Conservation (phyloP, 305 asterid genomes). For the Solanum chacoense region DNA sequence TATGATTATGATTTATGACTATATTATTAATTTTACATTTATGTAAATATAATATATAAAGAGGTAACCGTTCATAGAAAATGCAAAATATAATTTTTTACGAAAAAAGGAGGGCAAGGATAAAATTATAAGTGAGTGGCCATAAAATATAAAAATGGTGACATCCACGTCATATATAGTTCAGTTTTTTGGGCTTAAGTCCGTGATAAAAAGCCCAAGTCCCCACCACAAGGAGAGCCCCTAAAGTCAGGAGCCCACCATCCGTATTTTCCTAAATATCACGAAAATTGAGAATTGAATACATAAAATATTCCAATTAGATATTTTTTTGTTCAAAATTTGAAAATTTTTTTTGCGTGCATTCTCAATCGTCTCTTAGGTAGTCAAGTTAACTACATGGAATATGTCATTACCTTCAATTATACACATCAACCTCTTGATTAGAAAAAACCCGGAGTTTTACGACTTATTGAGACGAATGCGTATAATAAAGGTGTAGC, state of each 20-base stretch:
- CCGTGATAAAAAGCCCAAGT: background rate
- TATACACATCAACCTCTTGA: background rate
- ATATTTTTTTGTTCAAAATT: background rate
- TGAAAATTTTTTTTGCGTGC: background rate
- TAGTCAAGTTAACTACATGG: background rate
- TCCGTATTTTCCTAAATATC: background rate
- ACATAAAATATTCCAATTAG: background rate
- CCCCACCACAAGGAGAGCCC: constrained; percentile 1
- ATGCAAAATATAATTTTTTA: background rate
- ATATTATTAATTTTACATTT: background rate
- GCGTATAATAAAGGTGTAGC: background rate
- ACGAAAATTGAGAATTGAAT: background rate
- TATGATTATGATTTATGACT: background rate
- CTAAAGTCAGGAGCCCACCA: constrained; percentile 6
- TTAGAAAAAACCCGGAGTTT: background rate
- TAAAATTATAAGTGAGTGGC: background rate
- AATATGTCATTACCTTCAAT: background rate
- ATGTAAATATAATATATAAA: background rate
- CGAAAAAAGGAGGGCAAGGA: background rate
- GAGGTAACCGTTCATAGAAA: background rate
- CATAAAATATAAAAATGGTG: constrained; percentile 12
- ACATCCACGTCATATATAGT: constrained; percentile 15
- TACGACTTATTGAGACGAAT: background rate
- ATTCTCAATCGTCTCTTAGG: background rate
- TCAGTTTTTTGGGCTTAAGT: background rate